Percentiles rank a stretch among this genome's conserved stretches.
These are phyloP conservation scores for Lipomyces sp. DNA, from an alignment of 805 yeast species.

Conservation along the genomic window DNA sequence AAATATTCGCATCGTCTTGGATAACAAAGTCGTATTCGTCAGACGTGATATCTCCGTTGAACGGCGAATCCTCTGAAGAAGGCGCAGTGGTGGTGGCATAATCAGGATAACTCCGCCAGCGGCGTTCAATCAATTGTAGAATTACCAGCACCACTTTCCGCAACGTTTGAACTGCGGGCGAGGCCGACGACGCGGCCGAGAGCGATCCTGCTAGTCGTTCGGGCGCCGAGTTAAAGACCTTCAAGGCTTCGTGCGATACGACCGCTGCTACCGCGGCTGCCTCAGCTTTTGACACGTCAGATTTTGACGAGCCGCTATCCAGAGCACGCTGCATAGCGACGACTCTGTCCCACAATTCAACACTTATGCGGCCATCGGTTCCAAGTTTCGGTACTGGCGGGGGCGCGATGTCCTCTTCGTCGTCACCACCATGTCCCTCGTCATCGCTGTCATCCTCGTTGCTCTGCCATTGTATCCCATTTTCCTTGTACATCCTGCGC, in stretches of 20 bases:
- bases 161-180: not conserved
- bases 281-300: not conserved
- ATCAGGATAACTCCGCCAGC: conserved; percentile 12
- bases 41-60: conserved; percentile 5
- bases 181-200: not conserved
- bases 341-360: not conserved
- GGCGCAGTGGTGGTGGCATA: too few relatives aligned
- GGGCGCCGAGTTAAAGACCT: conserved; percentile 6
- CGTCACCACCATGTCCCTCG: not conserved
- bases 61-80: too few relatives aligned
- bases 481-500: conserved; percentile 5
- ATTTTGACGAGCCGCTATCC: too few relatives aligned
- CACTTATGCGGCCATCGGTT: not conserved
- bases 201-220: not conserved
- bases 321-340: not conserved
- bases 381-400: not conserved
- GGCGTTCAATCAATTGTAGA: conserved; percentile 2
- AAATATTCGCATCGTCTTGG: not conserved
- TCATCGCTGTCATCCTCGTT: conserved; percentile 3
- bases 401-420: not conserved
- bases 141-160: not conserved
- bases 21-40: conserved; percentile 14
- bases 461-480: conserved; percentile 10
- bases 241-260: conserved; percentile 3
- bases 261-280: not conserved